Evolutionary conservation across 2,329 filamentous ascomycete genomes (phyloP), one percentile per base, ranked within the genome.

Genomic region (Leptosphaerulina australis): DNA sequence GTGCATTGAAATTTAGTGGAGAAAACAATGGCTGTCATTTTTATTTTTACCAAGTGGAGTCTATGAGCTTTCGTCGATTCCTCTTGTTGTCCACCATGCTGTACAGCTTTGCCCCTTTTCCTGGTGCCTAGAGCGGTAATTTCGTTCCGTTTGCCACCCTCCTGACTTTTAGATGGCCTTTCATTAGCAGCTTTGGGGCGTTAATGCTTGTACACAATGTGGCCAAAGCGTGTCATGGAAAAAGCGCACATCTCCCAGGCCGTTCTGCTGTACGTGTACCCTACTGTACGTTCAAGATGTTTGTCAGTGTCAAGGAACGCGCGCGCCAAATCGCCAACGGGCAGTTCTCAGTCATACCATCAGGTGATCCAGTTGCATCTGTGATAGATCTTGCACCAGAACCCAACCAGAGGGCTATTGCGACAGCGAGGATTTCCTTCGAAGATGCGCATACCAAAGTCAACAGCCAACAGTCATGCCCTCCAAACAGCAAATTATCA

Each of bases 271-370:
- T 50, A 50, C 46, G 50, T 48, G 34, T 37, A 28, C 35, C 43
- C 29, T 39, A 28, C 22, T 17, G 24, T 35, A 22, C 24, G 5
- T 25, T 38, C 45, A 50, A 40, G 18, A 56, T 56, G 53, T 56
- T 56, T 37, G 37, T 56, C 38, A 56, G 53, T 45, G 53, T 56
- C 12, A 56, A 56, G 34, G 53, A 56, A 24, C 50, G 53, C 35
- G 53, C 53, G 37, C 40, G 45, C 25, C 53, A 56, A 30, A 56
- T 56, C 34, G 53, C 53, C 14, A 56, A 17, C 18, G 53, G 53
- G 12, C 49, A 56, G 21, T 56, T 56, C 35, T 45, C 37, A 24
- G 33, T 50, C 2, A 7, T 34, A 11, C 10, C 28, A 10, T 35
- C 43, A 12, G 44, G 22, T 14, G 22, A 17, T 2, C 43, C 28